Evolutionary conservation across 2,329 filamentous ascomycete genomes (phyloP).

Genomic region (Chaetomium globosum): DNA sequence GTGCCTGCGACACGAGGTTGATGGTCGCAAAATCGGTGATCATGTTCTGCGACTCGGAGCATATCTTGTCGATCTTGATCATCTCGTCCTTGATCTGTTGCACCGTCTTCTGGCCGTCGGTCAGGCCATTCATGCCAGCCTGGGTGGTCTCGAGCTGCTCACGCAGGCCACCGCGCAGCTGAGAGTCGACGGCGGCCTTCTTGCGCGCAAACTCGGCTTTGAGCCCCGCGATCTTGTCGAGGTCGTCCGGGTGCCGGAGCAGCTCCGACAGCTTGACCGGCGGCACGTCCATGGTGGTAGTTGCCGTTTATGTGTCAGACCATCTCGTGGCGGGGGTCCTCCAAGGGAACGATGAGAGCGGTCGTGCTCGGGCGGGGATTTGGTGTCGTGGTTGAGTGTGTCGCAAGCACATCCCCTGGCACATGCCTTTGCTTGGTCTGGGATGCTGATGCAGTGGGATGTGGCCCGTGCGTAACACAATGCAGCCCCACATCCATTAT

Average conservation of each 20-base stretch:
- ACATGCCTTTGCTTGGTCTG: background rate
- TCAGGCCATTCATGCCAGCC: constrained; percentile 84
- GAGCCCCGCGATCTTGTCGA: constrained; percentile 89
- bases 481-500: background rate
- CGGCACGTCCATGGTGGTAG: constrained; percentile 62
- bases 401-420: background rate
- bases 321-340: constrained; percentile 18
- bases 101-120: constrained; percentile 87
- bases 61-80: constrained; percentile 97
- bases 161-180: constrained; percentile 82
- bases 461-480: background rate
- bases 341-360: constrained; percentile 1
- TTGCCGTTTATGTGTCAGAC: constrained; percentile 17
- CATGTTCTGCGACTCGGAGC: constrained; percentile 95
- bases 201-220: constrained; percentile 94
- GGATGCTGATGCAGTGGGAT: background rate
- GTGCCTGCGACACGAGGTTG: constrained; percentile 88
- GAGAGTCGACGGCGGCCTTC: constrained; percentile 86
- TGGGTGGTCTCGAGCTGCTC: constrained; percentile 95
- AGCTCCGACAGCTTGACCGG: constrained; percentile 86
- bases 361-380: background rate
- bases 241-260: constrained; percentile 91
- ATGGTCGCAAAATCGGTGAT: constrained; percentile 95
- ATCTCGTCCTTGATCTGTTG: constrained; percentile 96
- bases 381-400: background rate